Base-by-base conservation (phyloP, 2,329 filamentous ascomycete genomes). In the Coniochaeta ligniaria region DNA sequence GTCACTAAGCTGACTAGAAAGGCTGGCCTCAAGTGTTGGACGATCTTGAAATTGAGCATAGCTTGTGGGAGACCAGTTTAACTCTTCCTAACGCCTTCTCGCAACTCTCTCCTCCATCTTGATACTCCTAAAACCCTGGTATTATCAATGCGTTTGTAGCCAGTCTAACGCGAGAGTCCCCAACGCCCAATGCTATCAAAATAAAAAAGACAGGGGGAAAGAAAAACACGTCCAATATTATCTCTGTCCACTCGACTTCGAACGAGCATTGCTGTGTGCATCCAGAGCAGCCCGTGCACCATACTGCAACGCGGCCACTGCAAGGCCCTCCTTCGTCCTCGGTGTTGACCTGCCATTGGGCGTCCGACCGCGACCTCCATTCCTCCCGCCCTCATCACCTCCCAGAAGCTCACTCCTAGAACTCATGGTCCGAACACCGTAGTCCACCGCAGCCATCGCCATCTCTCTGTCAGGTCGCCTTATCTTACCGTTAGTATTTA, bases 401-500 rank as follows among this genome's bases (percentile, higher is more conserved):
- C 22, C 54, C 31, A 31, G 26, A n/a, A 59, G 17, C 1, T 35
- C 6, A 36, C 24, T 41, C 16, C 36, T 50, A 33, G 28, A 41
- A 50, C 22, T 60, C 62, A 58, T 33, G 1, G 60, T 43, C 33
- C 57, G 58, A 1, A 22, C 24, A 35, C 43, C 50, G 58, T 61
- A 52, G 8, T 38, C 11, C 14, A 62, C 31, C 35, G 35, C 57
- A 36, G 20, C 56, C 62, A 61, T 62, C 14, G 35, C 59, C 62
- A 62, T 60, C 52, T 65, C 63, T 41, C 47, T 58, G 28, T 63
- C 63, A 55, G 45, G 26, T 16, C 50, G 56, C 45, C 57, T 60
- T 38, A 28, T 58, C 28, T 45, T 50, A 26, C 52, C 59, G 43
- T 50, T 58, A 58, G 56, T 45, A 58, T 31, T 28, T 28, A 57